Base-by-base conservation (phyloP, 306 rosid genomes). In the Erythrophleum fordii region DNA sequence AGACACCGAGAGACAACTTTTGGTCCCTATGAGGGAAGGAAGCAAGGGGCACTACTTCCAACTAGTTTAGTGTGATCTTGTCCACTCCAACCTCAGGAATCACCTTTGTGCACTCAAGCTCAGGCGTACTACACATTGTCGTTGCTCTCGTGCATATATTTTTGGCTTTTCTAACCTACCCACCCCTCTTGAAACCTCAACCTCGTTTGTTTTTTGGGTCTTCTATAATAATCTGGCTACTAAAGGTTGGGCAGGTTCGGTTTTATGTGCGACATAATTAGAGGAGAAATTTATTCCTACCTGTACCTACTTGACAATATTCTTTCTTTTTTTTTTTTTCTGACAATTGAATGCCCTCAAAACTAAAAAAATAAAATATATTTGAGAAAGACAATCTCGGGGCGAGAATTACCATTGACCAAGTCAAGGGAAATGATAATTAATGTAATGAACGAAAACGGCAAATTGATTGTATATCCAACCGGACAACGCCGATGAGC, bases 81-180 rank as follows among this genome's bases (percentile, higher is more conserved):
- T 78, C 85, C 41, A 39, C 25, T 59, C 45, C 58, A 59, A 35
- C 65, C 67, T 42, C 35, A n/a, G n/a, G n/a, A n/a, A n/a, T n/a
- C n/a, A n/a, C n/a, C n/a, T n/a, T n/a, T n/a, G n/a, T n/a, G n/a
- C n/a, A n/a, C n/a, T n/a, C n/a, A n/a, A n/a, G n/a, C n/a, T n/a
- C 3, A 12, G 18, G 77, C 17, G 6, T 52, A 11, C 58, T 42
- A 18, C 61, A 51, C 25, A 17, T 18, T 35, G 75, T 35, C 34
- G 34, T 44, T 65, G 26, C 48, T 49, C 25, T 66, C 65, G 34
- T 20, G 41, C n/a, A n/a, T n/a, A n/a, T n/a, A n/a, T 1, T 13
- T 77, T 77, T 37, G 66, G 25, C 77, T 52, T 49, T 11, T 49
- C 46, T 23, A 31, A 44, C n/a, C n/a, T n/a, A n/a, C n/a, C n/a